A percentile compares a stretch with the other conserved stretches of the same genome.
Evolutionary conservation across 305 asterid species (phyloP).

Genomic region (Fraxinus sp.): DNA sequence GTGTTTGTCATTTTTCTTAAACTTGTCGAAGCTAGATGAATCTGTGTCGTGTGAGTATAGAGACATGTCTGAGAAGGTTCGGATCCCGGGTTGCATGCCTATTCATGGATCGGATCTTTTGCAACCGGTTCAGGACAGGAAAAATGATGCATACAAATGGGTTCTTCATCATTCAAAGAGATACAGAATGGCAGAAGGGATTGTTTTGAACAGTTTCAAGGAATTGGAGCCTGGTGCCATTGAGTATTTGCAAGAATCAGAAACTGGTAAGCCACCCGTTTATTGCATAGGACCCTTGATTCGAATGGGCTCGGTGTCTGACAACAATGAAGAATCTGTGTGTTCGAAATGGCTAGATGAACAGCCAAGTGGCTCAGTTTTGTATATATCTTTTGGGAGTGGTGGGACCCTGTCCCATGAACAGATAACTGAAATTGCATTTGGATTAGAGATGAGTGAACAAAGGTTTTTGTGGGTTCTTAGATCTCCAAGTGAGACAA

Average conservation of each 20-base stretch:
- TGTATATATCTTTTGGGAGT: constrained; percentile 74
- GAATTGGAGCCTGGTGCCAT: constrained; percentile 67
- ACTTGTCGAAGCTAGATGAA: constrained; percentile 54
- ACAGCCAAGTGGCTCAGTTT: constrained; percentile 71
- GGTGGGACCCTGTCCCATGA: constrained; percentile 68
- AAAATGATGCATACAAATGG: constrained; percentile 65
- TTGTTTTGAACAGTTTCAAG: constrained; percentile 57
- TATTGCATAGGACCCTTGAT: constrained; percentile 69
- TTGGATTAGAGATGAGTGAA: constrained; percentile 70
- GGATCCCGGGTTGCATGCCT: constrained; percentile 68
- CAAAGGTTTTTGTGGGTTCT: constrained; percentile 81
- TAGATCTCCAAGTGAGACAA: constrained; percentile 47
- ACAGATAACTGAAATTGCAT: constrained; percentile 60
- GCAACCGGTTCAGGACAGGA: constrained; percentile 73
- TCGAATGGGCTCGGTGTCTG: constrained; percentile 29
- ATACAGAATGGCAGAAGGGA: constrained; percentile 60
- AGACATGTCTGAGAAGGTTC: constrained; percentile 50
- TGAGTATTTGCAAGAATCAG: constrained; percentile 27
- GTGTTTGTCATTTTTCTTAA: constrained; percentile 44
- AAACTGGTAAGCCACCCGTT: constrained; percentile 42
- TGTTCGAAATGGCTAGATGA: constrained; percentile 60
- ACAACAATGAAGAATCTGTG: constrained; percentile 1
- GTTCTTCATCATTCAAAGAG: constrained; percentile 48
- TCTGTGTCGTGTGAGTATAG: constrained; percentile 47
- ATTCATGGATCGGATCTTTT: constrained; percentile 60